These are phyloP conservation scores for Lactarius indigo DNA, from an alignment of 768 basidiomycete genomes.

Conservation along the genomic window DNA sequence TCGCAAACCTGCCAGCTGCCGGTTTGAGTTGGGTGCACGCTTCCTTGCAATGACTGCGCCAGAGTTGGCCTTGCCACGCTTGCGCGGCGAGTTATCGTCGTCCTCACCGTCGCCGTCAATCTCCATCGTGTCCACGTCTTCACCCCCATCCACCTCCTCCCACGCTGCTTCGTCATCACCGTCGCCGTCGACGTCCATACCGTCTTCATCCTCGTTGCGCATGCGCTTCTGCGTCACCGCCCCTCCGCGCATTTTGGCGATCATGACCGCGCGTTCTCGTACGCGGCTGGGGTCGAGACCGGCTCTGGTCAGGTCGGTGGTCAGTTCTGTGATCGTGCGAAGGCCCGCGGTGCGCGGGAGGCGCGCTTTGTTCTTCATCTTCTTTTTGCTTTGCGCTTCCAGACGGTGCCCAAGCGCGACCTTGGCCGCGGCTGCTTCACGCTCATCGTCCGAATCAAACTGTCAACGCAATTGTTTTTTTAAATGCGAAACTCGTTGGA, in stretches of 20 bases:
- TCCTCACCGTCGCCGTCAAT: conserved; percentile 45
- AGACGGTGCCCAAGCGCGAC: conserved; percentile 62
- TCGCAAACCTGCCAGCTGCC: conserved; percentile 76
- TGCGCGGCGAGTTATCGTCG: conserved; percentile 45
- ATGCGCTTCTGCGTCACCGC: conserved; percentile 61
- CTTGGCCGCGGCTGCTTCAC: conserved; percentile 64
- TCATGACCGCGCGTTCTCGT: conserved; percentile 79
- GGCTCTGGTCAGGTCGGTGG: conserved; percentile 75
- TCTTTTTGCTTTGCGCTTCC: conserved; percentile 78
- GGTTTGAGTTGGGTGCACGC: conserved; percentile 64
- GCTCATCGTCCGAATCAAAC: conserved; percentile 66
- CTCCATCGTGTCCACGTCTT: conserved; percentile 31
- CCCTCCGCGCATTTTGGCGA: conserved; percentile 71
- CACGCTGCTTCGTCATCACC: conserved; percentile 33
- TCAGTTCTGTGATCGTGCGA: conserved; percentile 68
- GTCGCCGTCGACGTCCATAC: conserved; percentile 36
- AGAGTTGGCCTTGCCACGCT: conserved; percentile 59
- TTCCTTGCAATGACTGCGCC: conserved; percentile 50
- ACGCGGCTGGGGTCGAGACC: conserved; percentile 87
- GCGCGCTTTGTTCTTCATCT: conserved; percentile 78
- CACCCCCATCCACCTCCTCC: conserved; percentile 42
- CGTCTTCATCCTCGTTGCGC: conserved; percentile 42
- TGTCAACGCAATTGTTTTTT: conserved; percentile 21
- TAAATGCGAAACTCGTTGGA: neutral
- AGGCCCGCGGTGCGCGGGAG: conserved; percentile 74